Percentiles rank a stretch among this genome's conserved stretches.
Conservation (phyloP, 805 yeast species). For the Pichia paraexigua region DNA sequence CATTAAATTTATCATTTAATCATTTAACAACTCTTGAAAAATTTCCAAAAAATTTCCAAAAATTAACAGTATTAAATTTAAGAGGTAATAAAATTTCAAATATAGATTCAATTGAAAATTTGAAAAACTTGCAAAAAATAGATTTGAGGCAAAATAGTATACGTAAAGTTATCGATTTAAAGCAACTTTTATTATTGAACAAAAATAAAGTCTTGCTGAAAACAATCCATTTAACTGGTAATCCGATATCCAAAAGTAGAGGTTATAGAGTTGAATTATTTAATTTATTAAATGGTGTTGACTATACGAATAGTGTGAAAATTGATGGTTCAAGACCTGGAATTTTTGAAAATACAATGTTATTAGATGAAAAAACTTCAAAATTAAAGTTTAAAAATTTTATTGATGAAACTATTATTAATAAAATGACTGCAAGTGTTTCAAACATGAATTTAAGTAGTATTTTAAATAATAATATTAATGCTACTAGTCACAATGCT, state of each 20-base stretch:
- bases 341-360: constrained; percentile 48
- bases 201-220: constrained; percentile 16
- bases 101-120: constrained; percentile 38
- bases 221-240: constrained; percentile 30
- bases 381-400: constrained; percentile 35
- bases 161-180: constrained; percentile 30
- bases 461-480: constrained; percentile 13
- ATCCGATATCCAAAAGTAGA: constrained; percentile 30
- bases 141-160: constrained; percentile 46
- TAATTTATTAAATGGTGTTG: constrained; percentile 48
- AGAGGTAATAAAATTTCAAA: constrained; percentile 39
- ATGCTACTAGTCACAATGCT: neutral
- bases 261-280: constrained; percentile 47
- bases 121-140: constrained; percentile 38
- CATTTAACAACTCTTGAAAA: constrained; percentile 27
- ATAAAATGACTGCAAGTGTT: constrained; percentile 31
- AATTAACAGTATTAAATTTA: constrained; percentile 40
- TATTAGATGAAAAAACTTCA: constrained; percentile 44
- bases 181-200: constrained; percentile 31
- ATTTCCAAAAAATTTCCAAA: constrained; percentile 34
- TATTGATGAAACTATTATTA: constrained; percentile 29
- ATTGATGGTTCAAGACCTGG: constrained; percentile 58
- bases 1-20: constrained; percentile 47
- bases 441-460: constrained; percentile 28
- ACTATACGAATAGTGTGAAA: constrained; percentile 37